These are phyloP conservation scores for Exophiala calicioides DNA, from an alignment of 2,329 filamentous ascomycete species.

Conservation along the genomic window DNA sequence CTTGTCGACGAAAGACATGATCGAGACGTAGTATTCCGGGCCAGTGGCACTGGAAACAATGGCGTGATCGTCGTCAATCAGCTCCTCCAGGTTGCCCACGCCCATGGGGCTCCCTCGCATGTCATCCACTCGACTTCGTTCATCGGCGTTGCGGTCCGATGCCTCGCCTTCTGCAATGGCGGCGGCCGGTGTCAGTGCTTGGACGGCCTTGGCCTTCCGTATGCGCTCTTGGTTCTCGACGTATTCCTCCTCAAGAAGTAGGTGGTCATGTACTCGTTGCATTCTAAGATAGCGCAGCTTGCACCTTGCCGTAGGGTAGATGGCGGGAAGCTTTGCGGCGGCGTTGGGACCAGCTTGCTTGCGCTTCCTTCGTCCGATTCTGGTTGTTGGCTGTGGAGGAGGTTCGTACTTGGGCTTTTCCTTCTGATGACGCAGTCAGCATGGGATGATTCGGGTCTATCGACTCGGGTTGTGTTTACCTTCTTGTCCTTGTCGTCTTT, in stretches of 20 bases:
- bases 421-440: slow-evolving; percentile 64
- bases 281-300: slow-evolving; percentile 95
- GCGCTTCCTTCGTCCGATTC: slow-evolving; percentile 98
- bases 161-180: slow-evolving; percentile 72
- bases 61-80: slow-evolving; percentile 98
- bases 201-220: slow-evolving; percentile 83
- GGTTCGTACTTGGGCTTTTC: slow-evolving; percentile 99
- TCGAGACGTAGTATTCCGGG: slow-evolving; percentile 98
- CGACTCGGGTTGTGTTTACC: slow-evolving; percentile 50
- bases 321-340: slow-evolving; percentile 87
- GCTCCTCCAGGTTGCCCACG: slow-evolving; percentile 93
- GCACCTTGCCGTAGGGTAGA: slow-evolving; percentile 95
- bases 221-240: slow-evolving; percentile 98
- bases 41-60: slow-evolving; percentile 97
- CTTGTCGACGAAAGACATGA: slow-evolving; percentile 99
- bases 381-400: slow-evolving; percentile 92
- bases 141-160: slow-evolving; percentile 86
- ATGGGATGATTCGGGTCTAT: not conserved
- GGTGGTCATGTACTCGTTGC: slow-evolving; percentile 97
- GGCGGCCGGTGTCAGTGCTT: slow-evolving; percentile 57
- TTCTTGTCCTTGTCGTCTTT: slow-evolving; percentile 93
- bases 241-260: slow-evolving; percentile 95
- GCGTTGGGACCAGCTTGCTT: slow-evolving; percentile 91
- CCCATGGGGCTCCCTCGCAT: slow-evolving; percentile 99
- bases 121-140: slow-evolving; percentile 91